Evolutionary conservation across 2,329 filamentous ascomycete genomes (phyloP).

Genomic region (Aspergillus novoparasiticus): DNA sequence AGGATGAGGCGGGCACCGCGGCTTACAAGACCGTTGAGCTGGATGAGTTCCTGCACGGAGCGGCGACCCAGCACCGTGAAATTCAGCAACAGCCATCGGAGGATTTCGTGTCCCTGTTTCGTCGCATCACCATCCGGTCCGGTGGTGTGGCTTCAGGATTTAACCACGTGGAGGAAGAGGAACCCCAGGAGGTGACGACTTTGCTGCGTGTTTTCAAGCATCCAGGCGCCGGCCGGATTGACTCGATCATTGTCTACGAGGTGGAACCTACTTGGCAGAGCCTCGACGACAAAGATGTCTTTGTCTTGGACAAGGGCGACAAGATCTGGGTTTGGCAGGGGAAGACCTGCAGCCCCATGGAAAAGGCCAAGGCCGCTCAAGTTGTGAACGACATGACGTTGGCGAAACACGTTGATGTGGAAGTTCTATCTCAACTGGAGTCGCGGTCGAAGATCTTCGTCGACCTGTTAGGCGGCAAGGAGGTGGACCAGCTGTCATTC

Average conservation of each 20-base stretch:
- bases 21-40: conserved; percentile 72
- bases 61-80: conserved; percentile 67
- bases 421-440: conserved; percentile 66
- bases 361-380: conserved; percentile 68
- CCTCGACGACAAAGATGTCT: conserved; percentile 68
- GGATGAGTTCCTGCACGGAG: conserved; percentile 66
- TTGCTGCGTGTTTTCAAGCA: conserved; percentile 67
- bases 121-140: conserved; percentile 59
- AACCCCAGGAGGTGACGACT: conserved; percentile 50
- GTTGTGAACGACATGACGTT: conserved; percentile 61
- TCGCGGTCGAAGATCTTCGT: conserved; percentile 53
- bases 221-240: conserved; percentile 50
- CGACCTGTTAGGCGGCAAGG: conserved; percentile 57
- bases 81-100: conserved; percentile 61
- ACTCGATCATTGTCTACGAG: conserved; percentile 62
- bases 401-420: conserved; percentile 65
- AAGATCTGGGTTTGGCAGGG: conserved; percentile 75
- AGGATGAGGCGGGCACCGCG: conserved; percentile 69
- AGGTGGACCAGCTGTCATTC: conserved; percentile 47
- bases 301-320: conserved; percentile 62
- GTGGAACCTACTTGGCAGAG: conserved; percentile 64
- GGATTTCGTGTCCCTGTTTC: conserved; percentile 64
- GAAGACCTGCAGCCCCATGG: conserved; percentile 65
- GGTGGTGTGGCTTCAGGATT: conserved; percentile 67
- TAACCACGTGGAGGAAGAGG: conserved; percentile 59